phyloP scores from a whole-genome alignment of 768 basidiomycete species.

The Phanerodontia chrysosporium region DNA sequence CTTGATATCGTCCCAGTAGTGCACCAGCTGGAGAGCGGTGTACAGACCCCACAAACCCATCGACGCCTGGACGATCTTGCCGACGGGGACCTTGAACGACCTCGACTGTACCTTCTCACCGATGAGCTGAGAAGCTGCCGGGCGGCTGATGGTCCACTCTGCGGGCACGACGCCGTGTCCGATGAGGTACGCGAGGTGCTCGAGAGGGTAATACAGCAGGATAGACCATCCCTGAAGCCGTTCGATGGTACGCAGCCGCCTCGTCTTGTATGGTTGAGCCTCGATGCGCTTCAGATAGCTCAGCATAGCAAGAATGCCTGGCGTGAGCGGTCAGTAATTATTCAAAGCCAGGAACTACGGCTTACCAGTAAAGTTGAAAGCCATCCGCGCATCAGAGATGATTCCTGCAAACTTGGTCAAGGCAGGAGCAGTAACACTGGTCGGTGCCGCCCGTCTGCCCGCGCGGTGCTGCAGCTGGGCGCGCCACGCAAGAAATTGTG shows the following conservation, averaged over 20 bases:
- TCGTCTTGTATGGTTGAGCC: slow-evolving; percentile 66
- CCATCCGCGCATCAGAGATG: slow-evolving; percentile 63
- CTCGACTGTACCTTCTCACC: slow-evolving; percentile 23
- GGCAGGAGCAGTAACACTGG: slow-evolving; percentile 49
- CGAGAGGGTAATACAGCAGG: slow-evolving; percentile 76
- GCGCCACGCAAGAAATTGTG: slow-evolving; percentile 61
- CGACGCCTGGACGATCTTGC: slow-evolving; percentile 61
- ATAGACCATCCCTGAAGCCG: slow-evolving; percentile 76
- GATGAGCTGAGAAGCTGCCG: slow-evolving; percentile 26
- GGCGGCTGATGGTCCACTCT: slow-evolving; percentile 39
- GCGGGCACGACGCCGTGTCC: slow-evolving; percentile 58
- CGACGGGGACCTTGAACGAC: slow-evolving; percentile 39
- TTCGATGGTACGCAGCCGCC: slow-evolving; percentile 68
- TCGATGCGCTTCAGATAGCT: slow-evolving; percentile 79
- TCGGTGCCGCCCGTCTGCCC: slow-evolving; percentile 50
- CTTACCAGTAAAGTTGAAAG: slow-evolving; percentile 81
- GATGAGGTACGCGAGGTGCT: slow-evolving; percentile 68
- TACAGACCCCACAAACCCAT: slow-evolving; percentile 81
- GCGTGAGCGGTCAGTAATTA: not conserved
- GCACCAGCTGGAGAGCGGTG: slow-evolving; percentile 70
- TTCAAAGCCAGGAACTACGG: not conserved
- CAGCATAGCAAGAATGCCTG: slow-evolving; percentile 74
- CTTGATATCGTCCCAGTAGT: slow-evolving; percentile 64
- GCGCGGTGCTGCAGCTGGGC: slow-evolving; percentile 65
- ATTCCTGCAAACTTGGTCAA: slow-evolving; percentile 50